Percentiles rank a stretch among this genome's conserved stretches.
Evolutionary conservation across 2,329 filamentous ascomycete genomes (phyloP).

Genomic region (Coniosporium tulheliwenetii): DNA sequence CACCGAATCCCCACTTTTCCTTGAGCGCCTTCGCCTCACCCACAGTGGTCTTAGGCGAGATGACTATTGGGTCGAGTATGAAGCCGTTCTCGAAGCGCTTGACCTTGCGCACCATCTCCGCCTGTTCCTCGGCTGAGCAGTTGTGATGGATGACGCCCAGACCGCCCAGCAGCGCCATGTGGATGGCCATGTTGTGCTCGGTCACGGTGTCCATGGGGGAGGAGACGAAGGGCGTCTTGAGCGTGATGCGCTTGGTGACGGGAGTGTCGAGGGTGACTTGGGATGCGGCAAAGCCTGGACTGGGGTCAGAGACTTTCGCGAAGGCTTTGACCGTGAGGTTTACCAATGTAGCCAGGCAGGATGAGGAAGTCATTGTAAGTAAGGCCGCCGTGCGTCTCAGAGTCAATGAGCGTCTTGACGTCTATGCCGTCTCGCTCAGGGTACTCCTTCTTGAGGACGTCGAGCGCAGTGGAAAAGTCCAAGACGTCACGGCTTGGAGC

Average conservation of each 20-base stretch:
- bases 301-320: constrained; percentile 5
- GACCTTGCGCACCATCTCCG: constrained; percentile 97
- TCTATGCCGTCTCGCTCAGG: constrained; percentile 70
- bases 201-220: constrained; percentile 99
- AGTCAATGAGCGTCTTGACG: constrained; percentile 75
- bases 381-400: constrained; percentile 78
- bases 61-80: constrained; percentile 89
- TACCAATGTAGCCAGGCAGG: constrained; percentile 88
- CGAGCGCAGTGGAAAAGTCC: constrained; percentile 60
- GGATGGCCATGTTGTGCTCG: constrained; percentile 98
- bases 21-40: constrained; percentile 84
- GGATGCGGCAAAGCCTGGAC: constrained; percentile 69
- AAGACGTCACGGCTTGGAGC: constrained; percentile 39
- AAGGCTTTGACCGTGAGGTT: constrained; percentile 8
- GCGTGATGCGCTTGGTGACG: constrained; percentile 83
- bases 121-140: constrained; percentile 92
- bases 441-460: constrained; percentile 67
- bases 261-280: constrained; percentile 79
- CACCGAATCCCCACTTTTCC: constrained; percentile 96
- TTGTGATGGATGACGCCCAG: constrained; percentile 98
- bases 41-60: constrained; percentile 74
- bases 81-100: constrained; percentile 99
- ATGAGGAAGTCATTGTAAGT: constrained; percentile 99
- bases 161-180: constrained; percentile 80
- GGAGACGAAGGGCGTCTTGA: constrained; percentile 94